Percentiles rank a stretch among this genome's conserved stretches.
Conservation (phyloP, 768 basidiomycete species). For the Trichaptum fuscoviolaceum region DNA sequence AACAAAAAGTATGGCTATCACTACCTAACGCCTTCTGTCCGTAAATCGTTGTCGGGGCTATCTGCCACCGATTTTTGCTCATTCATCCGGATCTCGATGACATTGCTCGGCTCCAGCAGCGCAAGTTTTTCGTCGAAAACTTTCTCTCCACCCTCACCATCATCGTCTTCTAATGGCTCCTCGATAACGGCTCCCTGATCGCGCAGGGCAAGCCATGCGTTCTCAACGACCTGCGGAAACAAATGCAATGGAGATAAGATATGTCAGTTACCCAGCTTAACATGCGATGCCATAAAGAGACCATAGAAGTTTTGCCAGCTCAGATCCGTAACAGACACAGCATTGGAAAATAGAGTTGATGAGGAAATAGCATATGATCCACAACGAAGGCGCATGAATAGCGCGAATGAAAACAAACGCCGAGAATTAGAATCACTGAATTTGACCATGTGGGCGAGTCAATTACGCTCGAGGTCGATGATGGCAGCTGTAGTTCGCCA, state of each 20-base stretch:
- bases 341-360: background rate
- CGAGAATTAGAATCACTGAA: background rate
- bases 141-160: conserved; percentile 21
- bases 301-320: too few relatives aligned
- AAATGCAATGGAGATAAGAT: background rate
- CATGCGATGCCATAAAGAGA: too few relatives aligned
- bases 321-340: background rate
- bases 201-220: conserved; percentile 49
- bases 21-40: background rate
- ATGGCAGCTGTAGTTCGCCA: background rate
- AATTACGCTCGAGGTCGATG: too few relatives aligned
- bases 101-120: conserved; percentile 16
- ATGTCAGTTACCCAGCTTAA: background rate
- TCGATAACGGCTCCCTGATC: conserved; percentile 67
- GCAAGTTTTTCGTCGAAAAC: conserved; percentile 20
- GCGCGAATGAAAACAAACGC: background rate
- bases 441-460: too few relatives aligned
- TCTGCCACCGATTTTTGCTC: background rate
- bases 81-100: background rate
- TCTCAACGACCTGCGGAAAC: conserved; percentile 47
- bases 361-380: background rate
- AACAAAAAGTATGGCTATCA: background rate
- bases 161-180: conserved; percentile 47
- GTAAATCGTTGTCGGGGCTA: background rate
- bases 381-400: background rate